Conservation (phyloP, 306 rosid species). For the Styphnolobium japonicum region DNA sequence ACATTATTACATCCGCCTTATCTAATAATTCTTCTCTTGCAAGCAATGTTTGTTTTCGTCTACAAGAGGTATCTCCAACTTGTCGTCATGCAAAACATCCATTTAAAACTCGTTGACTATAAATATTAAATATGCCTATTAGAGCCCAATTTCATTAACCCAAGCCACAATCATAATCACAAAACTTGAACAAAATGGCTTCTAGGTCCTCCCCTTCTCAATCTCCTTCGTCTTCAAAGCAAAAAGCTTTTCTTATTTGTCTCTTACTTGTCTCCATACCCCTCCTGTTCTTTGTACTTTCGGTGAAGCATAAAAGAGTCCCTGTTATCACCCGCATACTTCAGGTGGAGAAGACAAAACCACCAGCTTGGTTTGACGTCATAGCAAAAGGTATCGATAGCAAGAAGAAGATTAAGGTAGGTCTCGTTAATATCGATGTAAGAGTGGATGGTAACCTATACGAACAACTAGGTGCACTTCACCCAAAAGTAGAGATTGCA, state of each 20-base stretch:
- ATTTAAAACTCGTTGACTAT: not conserved
- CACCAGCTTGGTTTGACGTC: constrained; percentile 38
- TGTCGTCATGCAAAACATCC: not conserved
- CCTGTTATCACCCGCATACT: not conserved
- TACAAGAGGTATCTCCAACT: no score
- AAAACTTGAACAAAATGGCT: constrained; percentile 31
- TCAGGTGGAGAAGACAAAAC: not conserved
- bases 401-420: constrained; percentile 39
- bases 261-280: constrained; percentile 25
- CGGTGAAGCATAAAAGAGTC: not conserved
- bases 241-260: constrained; percentile 17
- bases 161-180: not conserved
- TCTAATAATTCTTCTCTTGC: no score
- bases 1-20: no score
- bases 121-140: no score
- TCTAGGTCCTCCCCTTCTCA: constrained; percentile 17
- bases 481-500: constrained; percentile 16
- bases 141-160: not conserved
- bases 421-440: constrained; percentile 48
- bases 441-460: not conserved
- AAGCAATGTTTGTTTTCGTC: no score
- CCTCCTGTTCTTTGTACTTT: constrained; percentile 2
- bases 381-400: constrained; percentile 19
- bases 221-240: constrained; percentile 19
- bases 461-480: not conserved